Base-by-base conservation (phyloP, 805 yeast species). In the Lipomyces oligophaga region DNA sequence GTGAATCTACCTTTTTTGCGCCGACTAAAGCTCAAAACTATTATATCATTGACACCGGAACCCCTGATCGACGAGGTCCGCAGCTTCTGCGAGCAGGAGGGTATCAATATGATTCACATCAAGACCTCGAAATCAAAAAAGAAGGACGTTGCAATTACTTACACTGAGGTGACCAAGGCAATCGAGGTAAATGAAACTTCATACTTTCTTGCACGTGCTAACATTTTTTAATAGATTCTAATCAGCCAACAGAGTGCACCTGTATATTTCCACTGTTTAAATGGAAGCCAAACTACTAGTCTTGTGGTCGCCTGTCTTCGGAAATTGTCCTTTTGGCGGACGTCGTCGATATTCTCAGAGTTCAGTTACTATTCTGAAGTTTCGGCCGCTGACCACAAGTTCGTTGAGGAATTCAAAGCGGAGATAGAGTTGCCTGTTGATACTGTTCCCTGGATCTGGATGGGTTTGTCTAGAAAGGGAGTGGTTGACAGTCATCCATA, bases 251-350 rank as follows among this genome's bases (percentile, higher is more conserved):
- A 75, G 16, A 68, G 73, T 54, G 76, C 81, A 8, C 96, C 97
- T 0, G 69, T 83, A 1, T 89, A 84, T 62, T 63, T 90, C 4
- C 96, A 90, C 65, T 90, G 97, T 64, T 68, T 81, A 21, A 89
- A 87, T 61, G 97, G 97, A 0, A 88, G 95, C 7, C 88, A 86
- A 54, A 83, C 85, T 1, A 85, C 95, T 0, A 78, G 90, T 20
- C 69, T 93, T 37, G 79, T 86, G 1, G 76, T 90, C 20, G 97
- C 96, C 3, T 88, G 97, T 62, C 67, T 88, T 31, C 67, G 98
- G 28, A 85, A 85, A 57, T 67, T 85, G 16, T 83, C 86, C 21
- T 79, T 83, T 57, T 93, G 98, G 98, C 81, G 93, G 7, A 76
- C 85, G 5, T 85, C 87, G 2, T 81, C 96, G 0, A 88, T 90